phyloP scores from a whole-genome alignment of 2,329 filamentous ascomycete species.

The Alternaria dauci region DNA sequence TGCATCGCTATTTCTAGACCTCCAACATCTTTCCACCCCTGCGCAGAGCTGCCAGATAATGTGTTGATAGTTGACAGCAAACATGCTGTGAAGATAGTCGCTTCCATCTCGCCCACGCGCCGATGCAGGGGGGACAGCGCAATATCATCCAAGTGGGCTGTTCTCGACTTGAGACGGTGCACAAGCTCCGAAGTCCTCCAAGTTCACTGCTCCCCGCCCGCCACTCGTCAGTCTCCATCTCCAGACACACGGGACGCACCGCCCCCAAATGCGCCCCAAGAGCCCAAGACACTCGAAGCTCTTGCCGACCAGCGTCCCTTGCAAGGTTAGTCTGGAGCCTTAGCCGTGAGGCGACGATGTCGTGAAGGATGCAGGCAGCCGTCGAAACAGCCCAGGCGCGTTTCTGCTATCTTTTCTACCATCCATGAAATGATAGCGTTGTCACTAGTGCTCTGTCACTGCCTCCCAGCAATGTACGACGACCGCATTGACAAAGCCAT shows the following conservation, averaged over 20 bases:
- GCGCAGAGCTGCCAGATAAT: constrained; percentile 37
- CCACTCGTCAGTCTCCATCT: constrained; percentile 28
- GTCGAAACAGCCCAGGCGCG: constrained; percentile 32
- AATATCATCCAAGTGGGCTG: constrained; percentile 15
- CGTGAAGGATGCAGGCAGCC: constrained; percentile 15
- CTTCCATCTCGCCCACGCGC: constrained; percentile 18
- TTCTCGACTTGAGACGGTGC: constrained; percentile 26
- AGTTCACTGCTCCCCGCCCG: constrained; percentile 30
- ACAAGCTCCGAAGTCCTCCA: constrained; percentile 26
- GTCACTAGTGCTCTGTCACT: constrained; percentile 4
- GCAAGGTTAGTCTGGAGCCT: constrained; percentile 9
- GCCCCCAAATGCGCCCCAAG: constrained; percentile 35
- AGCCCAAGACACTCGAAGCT: constrained; percentile 14
- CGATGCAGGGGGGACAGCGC: constrained; percentile 38
- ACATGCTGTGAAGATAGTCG: constrained; percentile 12
- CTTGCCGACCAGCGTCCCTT: constrained; percentile 16
- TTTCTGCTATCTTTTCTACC: constrained; percentile 19
- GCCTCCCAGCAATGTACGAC: constrained; percentile 16
- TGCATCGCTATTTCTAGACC: constrained; percentile 11
- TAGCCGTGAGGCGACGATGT: constrained; percentile 14
- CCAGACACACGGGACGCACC: constrained; percentile 34
- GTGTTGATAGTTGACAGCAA: constrained; percentile 11
- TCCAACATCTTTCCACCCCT: constrained; percentile 19
- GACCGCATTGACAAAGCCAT: constrained; percentile 11
- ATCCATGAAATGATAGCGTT: constrained; percentile 2